Percentiles rank a stretch among this genome's conserved stretches.
These are phyloP conservation scores for Cerioporus squamosus DNA, from an alignment of 1,284 basidiomycete genomes.

Conservation along the genomic window DNA sequence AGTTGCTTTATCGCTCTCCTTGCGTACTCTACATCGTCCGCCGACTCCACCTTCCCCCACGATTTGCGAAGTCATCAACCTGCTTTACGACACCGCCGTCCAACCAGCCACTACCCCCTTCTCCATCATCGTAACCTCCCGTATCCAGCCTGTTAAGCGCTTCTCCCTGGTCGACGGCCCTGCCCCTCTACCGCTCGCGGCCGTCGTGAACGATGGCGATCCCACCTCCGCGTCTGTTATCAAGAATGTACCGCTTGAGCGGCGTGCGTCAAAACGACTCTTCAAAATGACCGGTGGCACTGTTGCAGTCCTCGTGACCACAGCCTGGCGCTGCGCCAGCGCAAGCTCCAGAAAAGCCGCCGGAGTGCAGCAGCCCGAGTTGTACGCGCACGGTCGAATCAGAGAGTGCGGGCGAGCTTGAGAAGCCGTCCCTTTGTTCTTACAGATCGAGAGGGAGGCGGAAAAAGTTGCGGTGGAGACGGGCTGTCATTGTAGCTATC, in stretches of 20 bases:
- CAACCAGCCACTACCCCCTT: slow-evolving; percentile 10
- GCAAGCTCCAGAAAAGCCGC: neutral
- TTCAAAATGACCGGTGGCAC: slow-evolving; percentile 85
- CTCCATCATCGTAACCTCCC: slow-evolving; percentile 36
- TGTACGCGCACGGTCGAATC: slow-evolving; percentile 13
- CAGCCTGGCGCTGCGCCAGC: slow-evolving; percentile 6
- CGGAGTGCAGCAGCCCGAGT: neutral
- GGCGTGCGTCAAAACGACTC: slow-evolving; percentile 95
- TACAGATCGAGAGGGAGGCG: slow-evolving; percentile 92
- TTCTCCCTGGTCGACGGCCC: slow-evolving; percentile 79
- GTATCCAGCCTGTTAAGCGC: slow-evolving; percentile 68
- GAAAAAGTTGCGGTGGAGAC: slow-evolving; percentile 85
- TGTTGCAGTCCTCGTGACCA: slow-evolving; percentile 33
- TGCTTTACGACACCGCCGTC: slow-evolving; percentile 13
- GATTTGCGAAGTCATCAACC: slow-evolving; percentile 16
- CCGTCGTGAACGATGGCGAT: slow-evolving; percentile 58
- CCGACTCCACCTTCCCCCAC: slow-evolving; percentile 24
- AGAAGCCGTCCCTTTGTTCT: slow-evolving; percentile 70
- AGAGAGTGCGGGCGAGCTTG: slow-evolving; percentile 21
- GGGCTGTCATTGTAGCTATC: no score
- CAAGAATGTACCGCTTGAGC: slow-evolving; percentile 60
- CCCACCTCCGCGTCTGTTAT: slow-evolving; percentile 26
- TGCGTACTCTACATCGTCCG: slow-evolving; percentile 28
- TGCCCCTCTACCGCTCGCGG: slow-evolving; percentile 35
- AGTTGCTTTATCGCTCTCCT: slow-evolving; percentile 17